A percentile compares a stretch with the other conserved stretches of the same genome.
Conservation (phyloP, 352 stramenopile genomes). For the Globisporangium recalcitrans region DNA sequence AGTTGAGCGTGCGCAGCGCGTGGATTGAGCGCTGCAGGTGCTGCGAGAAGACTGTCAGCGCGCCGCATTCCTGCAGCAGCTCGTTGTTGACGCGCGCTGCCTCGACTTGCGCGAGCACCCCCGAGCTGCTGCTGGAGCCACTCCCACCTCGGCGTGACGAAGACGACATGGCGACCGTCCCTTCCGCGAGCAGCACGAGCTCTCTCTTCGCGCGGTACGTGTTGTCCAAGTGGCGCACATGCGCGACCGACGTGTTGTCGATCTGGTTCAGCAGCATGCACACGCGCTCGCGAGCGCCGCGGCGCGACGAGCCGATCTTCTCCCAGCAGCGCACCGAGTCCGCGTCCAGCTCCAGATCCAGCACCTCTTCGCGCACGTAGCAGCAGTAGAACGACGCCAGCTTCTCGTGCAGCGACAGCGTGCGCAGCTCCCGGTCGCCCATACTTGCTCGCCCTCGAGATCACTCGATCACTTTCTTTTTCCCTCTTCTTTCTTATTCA, state of each 20-base stretch:
- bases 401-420: constrained; percentile 65
- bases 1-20: constrained; percentile 63
- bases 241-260: constrained; percentile 57
- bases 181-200: constrained; percentile 57
- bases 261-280: constrained; percentile 52
- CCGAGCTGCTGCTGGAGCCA: background rate
- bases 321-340: constrained; percentile 56
- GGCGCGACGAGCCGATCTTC: constrained; percentile 46
- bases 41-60: constrained; percentile 56
- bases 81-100: constrained; percentile 59
- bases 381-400: constrained; percentile 70
- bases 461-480: background rate
- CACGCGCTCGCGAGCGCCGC: constrained; percentile 62
- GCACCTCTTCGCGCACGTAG: constrained; percentile 56
- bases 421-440: constrained; percentile 18
- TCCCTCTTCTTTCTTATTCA: background rate
- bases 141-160: constrained; percentile 13
- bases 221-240: constrained; percentile 61
- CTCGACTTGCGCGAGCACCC: constrained; percentile 41
- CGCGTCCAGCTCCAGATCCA: constrained; percentile 42
- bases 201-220: constrained; percentile 69
- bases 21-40: constrained; percentile 61
- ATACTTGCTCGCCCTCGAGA: background rate
- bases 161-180: constrained; percentile 24
- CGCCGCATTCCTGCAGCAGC: constrained; percentile 65